Evolutionary conservation across 805 yeast species (phyloP).

Genomic region (Hagleromyces aurorensis): DNA sequence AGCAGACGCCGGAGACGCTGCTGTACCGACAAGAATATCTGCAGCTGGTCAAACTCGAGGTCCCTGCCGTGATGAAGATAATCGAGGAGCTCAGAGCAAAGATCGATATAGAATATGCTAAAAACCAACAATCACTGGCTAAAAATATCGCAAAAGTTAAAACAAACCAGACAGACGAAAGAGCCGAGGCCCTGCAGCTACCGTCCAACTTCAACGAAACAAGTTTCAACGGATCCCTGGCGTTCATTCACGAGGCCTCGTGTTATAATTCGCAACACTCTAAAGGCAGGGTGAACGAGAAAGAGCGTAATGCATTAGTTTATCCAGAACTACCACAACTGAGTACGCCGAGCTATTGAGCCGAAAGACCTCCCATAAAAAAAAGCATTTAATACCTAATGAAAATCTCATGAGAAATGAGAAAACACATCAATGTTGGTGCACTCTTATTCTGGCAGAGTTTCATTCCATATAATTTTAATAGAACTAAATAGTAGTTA

Average conservation of each 20-base stretch:
- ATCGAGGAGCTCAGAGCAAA: constrained; percentile 23
- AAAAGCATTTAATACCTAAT: too few relatives aligned
- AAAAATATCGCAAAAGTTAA: constrained; percentile 21
- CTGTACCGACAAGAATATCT: constrained; percentile 19
- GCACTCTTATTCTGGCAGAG: too few relatives aligned
- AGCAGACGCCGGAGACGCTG: constrained; percentile 2
- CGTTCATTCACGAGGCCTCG: constrained; percentile 8
- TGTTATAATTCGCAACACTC: constrained; percentile 1
- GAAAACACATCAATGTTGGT: too few relatives aligned
- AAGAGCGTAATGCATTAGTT: constrained; percentile 2
- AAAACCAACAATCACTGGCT: constrained; percentile 22
- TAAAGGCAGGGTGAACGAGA: background rate
- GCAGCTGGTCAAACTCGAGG: constrained; percentile 26
- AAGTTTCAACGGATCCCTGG: constrained; percentile 22
- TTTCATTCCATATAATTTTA: too few relatives aligned
- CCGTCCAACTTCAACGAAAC: constrained; percentile 22
- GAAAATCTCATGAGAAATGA: too few relatives aligned
- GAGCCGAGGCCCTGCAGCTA: constrained; percentile 12
- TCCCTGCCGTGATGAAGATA: constrained; percentile 26
- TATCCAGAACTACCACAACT: constrained; percentile 28
- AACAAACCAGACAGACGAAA: constrained; percentile 3
- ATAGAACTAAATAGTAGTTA: too few relatives aligned
- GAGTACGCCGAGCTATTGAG: too few relatives aligned
- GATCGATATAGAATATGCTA: constrained; percentile 16
- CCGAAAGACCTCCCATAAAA: too few relatives aligned